Conservation (phyloP, 495 filamentous ascomycete species). For the Podospora sp. region DNA sequence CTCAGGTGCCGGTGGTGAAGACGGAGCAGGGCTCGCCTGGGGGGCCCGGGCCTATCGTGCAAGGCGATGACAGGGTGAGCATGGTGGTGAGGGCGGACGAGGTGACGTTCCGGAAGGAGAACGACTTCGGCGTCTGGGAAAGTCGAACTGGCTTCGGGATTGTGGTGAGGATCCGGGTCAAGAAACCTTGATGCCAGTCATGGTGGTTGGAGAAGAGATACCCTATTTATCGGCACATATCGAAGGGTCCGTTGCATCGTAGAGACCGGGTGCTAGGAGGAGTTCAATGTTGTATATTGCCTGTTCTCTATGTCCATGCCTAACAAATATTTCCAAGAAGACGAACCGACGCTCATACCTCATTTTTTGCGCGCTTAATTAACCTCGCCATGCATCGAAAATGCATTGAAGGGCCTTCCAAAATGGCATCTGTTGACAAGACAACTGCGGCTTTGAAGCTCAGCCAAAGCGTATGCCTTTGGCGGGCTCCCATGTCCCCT, state of each 20-base stretch:
- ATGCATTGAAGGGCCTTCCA: no score
- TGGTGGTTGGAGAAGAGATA: background rate
- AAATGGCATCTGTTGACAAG: no score
- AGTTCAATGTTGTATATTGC: background rate
- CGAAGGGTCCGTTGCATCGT: background rate
- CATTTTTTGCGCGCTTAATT: background rate
- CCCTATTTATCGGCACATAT: background rate
- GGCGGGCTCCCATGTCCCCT: slow-evolving; percentile 62
- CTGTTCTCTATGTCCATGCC: background rate
- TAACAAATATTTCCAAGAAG: background rate
- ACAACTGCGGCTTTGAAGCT: background rate
- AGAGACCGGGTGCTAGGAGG: background rate
- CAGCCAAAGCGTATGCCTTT: slow-evolving; percentile 65
- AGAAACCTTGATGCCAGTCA: background rate
- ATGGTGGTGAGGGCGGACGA: slow-evolving; percentile 53
- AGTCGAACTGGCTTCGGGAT: slow-evolving; percentile 53
- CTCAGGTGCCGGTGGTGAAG: background rate
- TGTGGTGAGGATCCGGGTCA: slow-evolving; percentile 41
- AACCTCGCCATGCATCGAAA: background rate
- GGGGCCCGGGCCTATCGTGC: background rate
- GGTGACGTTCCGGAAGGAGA: slow-evolving; percentile 55
- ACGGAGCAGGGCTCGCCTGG: background rate
- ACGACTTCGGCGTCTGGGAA: slow-evolving; percentile 56
- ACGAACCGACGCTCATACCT: background rate
- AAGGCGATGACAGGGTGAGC: slow-evolving; percentile 26